phyloP scores from a whole-genome alignment of 2,329 filamentous ascomycete species.

The Penicillium sp. region DNA sequence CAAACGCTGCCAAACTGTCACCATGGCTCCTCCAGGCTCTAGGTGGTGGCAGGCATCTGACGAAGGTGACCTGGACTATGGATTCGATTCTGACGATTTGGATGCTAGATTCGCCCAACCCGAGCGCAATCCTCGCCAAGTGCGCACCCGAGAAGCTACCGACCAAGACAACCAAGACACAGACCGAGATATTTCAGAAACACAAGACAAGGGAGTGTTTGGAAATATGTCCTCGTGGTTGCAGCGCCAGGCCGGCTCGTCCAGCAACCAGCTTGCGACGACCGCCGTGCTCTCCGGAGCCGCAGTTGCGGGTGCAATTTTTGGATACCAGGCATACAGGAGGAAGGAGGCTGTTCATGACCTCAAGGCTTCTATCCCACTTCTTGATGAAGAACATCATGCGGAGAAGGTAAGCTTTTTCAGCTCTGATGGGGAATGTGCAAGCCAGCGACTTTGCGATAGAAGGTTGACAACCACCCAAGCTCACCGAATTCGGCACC shows the following conservation, averaged over 20 bases:
- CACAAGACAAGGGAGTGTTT: conserved; percentile 16
- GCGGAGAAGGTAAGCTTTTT: conserved; percentile 50
- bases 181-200: neutral
- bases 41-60: conserved; percentile 25
- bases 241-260: conserved; percentile 46
- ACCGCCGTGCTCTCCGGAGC: conserved; percentile 49
- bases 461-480: conserved; percentile 15
- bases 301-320: conserved; percentile 55
- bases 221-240: conserved; percentile 50
- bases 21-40: conserved; percentile 18
- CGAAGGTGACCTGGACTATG: conserved; percentile 29
- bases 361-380: conserved; percentile 66
- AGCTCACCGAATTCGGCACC: conserved; percentile 57
- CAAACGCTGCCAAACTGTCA: neutral
- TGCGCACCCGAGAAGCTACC: conserved; percentile 8
- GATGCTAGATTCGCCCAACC: conserved; percentile 25
- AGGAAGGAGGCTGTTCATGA: conserved; percentile 60
- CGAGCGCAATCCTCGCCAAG: conserved; percentile 15
- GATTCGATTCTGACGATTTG: conserved; percentile 32
- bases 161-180: neutral
- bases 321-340: conserved; percentile 61
- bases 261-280: conserved; percentile 47
- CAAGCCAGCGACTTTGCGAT: conserved; percentile 35
- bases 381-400: conserved; percentile 55
- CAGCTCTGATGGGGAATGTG: neutral